Evolutionary conservation across 805 yeast species (phyloP).

Genomic region (Kluyveromyces dobzhanskii): DNA sequence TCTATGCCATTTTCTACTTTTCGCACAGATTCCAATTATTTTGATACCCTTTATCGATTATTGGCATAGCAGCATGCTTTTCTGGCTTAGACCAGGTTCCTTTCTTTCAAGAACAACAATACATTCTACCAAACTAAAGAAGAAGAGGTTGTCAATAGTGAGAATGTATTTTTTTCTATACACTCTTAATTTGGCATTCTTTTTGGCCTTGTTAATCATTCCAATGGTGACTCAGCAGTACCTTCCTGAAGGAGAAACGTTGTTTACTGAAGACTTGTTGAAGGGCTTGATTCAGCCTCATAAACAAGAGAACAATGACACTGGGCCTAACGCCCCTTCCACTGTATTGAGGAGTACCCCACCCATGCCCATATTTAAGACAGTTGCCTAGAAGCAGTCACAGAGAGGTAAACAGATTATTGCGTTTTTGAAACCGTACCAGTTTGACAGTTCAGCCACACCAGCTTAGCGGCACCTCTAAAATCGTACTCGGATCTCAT

Average conservation of each 20-base stretch:
- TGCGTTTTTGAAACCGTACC: too few species aligned
- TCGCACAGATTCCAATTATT: constrained; percentile 51
- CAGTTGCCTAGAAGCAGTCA: constrained; percentile 18
- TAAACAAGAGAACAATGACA: constrained; percentile 54
- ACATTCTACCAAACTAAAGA: constrained; percentile 32
- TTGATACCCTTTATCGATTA: constrained; percentile 56
- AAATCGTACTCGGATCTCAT: too few species aligned
- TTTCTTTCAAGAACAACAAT: constrained; percentile 30
- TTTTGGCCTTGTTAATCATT: constrained; percentile 35
- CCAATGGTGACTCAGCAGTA: constrained; percentile 37
- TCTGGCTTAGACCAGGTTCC: constrained; percentile 57
- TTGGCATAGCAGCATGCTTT: constrained; percentile 57
- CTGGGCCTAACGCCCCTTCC: constrained; percentile 49
- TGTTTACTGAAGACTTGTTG: constrained; percentile 17
- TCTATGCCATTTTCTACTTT: constrained; percentile 49
- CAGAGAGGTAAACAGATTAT: too few species aligned
- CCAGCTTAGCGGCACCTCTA: too few species aligned
- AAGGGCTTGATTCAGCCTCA: constrained; percentile 52
- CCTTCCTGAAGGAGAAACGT: constrained; percentile 20
- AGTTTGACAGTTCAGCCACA: too few species aligned
- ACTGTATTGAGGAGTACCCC: constrained; percentile 35
- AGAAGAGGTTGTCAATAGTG: constrained; percentile 35
- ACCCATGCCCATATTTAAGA: constrained; percentile 25
- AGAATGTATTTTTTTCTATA: constrained; percentile 41
- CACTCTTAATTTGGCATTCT: constrained; percentile 32